These are phyloP conservation scores for Picea abies DNA, from an alignment of 83 land plant species.

Conservation along the genomic window DNA sequence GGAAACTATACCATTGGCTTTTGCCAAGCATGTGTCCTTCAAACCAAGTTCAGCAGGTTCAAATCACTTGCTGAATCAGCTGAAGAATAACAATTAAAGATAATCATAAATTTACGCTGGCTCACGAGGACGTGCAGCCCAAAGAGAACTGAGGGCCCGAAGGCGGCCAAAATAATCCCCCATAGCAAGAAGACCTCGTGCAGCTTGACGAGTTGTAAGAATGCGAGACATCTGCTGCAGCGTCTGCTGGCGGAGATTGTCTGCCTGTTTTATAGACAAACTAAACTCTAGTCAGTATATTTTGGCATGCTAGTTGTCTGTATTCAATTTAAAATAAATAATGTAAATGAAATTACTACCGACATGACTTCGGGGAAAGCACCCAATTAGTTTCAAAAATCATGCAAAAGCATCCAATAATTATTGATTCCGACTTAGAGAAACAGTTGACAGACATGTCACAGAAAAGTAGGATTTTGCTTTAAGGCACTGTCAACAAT, in stretches of 20 bases:
- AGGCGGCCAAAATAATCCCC: slow-evolving; percentile 62
- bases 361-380: neutral
- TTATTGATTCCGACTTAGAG: neutral
- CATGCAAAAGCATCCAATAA: neutral
- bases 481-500: neutral
- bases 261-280: slow-evolving; percentile 37
- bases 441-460: neutral
- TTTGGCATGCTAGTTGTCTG: neutral
- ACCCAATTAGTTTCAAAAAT: neutral
- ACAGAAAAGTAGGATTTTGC: neutral
- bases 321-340: neutral
- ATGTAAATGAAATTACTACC: neutral
- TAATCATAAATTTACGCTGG: slow-evolving; percentile 14
- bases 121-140: slow-evolving; percentile 70
- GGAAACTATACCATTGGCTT: neutral
- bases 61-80: slow-evolving; percentile 10
- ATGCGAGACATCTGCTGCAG: slow-evolving; percentile 49
- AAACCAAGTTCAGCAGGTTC: slow-evolving; percentile 9
- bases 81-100: slow-evolving; percentile 9
- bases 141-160: slow-evolving; percentile 58
- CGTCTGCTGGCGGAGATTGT: slow-evolving; percentile 52
- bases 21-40: slow-evolving; percentile 16
- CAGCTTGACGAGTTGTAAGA: slow-evolving; percentile 56
- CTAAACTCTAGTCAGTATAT: neutral
- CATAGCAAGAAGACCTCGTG: slow-evolving; percentile 53